These are phyloP conservation scores for Elaeagnus macrophylla DNA, from an alignment of 306 rosid genomes.

Conservation along the genomic window DNA sequence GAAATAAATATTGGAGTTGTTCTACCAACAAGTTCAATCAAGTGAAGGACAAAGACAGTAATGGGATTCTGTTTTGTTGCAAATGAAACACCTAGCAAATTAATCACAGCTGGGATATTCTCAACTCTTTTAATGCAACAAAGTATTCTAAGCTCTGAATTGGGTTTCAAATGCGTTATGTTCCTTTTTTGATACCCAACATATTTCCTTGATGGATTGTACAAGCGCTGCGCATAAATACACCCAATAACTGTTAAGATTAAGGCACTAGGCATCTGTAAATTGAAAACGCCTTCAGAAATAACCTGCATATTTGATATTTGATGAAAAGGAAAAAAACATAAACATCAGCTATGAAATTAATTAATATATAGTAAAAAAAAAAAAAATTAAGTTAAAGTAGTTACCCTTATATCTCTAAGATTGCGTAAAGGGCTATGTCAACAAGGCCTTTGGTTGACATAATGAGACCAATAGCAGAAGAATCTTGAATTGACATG, in stretches of 20 bases:
- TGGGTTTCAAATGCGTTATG: slow-evolving; percentile 21
- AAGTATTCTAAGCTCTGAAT: slow-evolving; percentile 41
- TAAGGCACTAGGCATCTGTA: slow-evolving; percentile 18
- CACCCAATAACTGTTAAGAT: slow-evolving; percentile 25
- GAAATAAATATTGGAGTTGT: slow-evolving; percentile 51
- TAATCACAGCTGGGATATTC: slow-evolving; percentile 36
- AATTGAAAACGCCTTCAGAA: slow-evolving; percentile 9
- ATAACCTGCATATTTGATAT: slow-evolving; percentile 30
- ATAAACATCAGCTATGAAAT: slow-evolving; percentile 8
- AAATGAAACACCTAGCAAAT: slow-evolving; percentile 40
- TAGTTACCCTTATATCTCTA: slow-evolving; percentile 22
- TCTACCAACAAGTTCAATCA: slow-evolving; percentile 50
- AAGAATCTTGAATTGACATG: slow-evolving; percentile 38
- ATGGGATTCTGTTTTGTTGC: slow-evolving; percentile 41
- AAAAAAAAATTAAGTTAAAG: too few relatives aligned
- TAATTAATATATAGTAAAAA: background rate
- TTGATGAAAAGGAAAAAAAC: slow-evolving; percentile 18
- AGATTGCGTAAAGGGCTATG: slow-evolving; percentile 19
- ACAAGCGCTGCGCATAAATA: slow-evolving; percentile 12
- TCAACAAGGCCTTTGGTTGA: slow-evolving; percentile 51
- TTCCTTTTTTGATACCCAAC: slow-evolving; percentile 41
- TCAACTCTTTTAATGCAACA: slow-evolving; percentile 34
- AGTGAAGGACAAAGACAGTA: slow-evolving; percentile 38
- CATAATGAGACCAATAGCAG: slow-evolving; percentile 40
- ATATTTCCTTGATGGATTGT: slow-evolving; percentile 58